Evolutionary conservation across 2,329 filamentous ascomycete species (phyloP).

Genomic region (Arthrobotrys entomopaga): DNA sequence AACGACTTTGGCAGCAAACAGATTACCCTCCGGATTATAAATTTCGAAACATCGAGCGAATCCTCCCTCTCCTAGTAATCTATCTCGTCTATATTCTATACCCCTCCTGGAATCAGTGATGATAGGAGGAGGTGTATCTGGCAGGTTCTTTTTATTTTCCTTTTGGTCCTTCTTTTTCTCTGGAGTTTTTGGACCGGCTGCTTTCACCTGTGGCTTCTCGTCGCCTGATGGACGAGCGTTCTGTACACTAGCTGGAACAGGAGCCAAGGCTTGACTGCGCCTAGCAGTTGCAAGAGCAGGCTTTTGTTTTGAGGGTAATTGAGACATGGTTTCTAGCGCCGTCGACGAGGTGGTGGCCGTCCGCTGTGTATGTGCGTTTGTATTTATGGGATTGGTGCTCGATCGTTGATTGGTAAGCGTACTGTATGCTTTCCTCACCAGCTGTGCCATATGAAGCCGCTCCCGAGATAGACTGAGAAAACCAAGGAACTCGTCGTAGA

Average conservation of each 20-base stretch:
- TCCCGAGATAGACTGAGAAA: neutral
- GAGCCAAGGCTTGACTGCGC: constrained; percentile 52
- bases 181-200: constrained; percentile 55
- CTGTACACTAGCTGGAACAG: constrained; percentile 49
- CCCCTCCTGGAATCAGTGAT: constrained; percentile 57
- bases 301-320: constrained; percentile 50
- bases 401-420: constrained; percentile 28
- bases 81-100: constrained; percentile 58
- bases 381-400: constrained; percentile 2
- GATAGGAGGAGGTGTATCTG: constrained; percentile 58
- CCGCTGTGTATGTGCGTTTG: too few species aligned
- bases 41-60: constrained; percentile 59
- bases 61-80: constrained; percentile 58
- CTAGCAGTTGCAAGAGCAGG: constrained; percentile 54
- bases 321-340: constrained; percentile 40
- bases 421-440: constrained; percentile 41
- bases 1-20: constrained; percentile 60
- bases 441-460: constrained; percentile 27
- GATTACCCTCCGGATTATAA: constrained; percentile 58
- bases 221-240: constrained; percentile 44
- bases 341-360: constrained; percentile 11
- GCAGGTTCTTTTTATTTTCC: constrained; percentile 58
- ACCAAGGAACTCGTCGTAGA: neutral
- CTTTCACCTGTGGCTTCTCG: constrained; percentile 40
- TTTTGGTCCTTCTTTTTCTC: constrained; percentile 56